These are phyloP conservation scores for Cylindrotheca fusiformis DNA, from an alignment of 108 stramenopile genomes.

Conservation along the genomic window DNA sequence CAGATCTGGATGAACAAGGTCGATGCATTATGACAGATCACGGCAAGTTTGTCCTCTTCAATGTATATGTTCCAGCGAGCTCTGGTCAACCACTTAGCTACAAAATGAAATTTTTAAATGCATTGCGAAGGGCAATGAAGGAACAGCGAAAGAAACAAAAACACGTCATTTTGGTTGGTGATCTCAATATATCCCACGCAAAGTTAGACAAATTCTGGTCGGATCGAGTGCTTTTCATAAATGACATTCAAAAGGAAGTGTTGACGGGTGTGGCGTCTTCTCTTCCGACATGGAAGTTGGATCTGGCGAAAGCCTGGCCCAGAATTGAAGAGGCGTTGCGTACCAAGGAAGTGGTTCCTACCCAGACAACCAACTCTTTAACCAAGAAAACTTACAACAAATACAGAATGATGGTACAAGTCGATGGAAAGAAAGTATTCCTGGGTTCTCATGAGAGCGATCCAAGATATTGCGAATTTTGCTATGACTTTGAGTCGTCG, in stretches of 20 bases:
- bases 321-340: slow-evolving; percentile 40
- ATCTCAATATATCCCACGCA: slow-evolving; percentile 79
- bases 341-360: slow-evolving; percentile 60
- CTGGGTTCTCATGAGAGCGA: slow-evolving; percentile 61
- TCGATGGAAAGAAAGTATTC: slow-evolving; percentile 45
- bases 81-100: slow-evolving; percentile 45
- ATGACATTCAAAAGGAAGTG: slow-evolving; percentile 50
- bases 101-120: slow-evolving; percentile 84
- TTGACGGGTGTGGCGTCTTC: not conserved
- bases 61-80: slow-evolving; percentile 89
- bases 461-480: slow-evolving; percentile 45
- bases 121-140: slow-evolving; percentile 69
- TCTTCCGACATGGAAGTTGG: slow-evolving; percentile 65
- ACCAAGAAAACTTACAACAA: slow-evolving; percentile 72
- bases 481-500: slow-evolving; percentile 48
- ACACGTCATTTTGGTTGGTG: slow-evolving; percentile 81
- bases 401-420: slow-evolving; percentile 62
- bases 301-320: slow-evolving; percentile 62
- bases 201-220: slow-evolving; percentile 65
- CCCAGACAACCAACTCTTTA: slow-evolving; percentile 64
- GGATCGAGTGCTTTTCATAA: slow-evolving; percentile 49
- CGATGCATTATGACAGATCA: slow-evolving; percentile 92
- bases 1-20: slow-evolving; percentile 84
- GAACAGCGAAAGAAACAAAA: slow-evolving; percentile 48
- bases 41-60: slow-evolving; percentile 81